Conservation (phyloP, 2,329 filamentous ascomycete genomes). For the Phoma sp. region DNA sequence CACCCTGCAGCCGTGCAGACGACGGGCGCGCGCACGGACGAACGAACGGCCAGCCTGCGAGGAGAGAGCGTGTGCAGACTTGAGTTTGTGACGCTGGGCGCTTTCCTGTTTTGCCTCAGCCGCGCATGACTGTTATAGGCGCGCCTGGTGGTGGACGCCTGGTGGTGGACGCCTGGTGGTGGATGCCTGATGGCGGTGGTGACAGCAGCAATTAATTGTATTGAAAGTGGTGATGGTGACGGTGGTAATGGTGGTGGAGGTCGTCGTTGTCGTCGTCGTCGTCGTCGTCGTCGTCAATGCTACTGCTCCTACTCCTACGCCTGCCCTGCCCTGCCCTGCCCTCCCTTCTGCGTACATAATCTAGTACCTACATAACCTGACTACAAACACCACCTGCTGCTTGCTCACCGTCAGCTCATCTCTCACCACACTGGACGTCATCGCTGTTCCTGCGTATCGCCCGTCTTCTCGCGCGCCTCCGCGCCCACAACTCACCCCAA, state of each 20-base stretch:
- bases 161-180: neutral
- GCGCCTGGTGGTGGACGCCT: neutral
- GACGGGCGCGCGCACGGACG: neutral
- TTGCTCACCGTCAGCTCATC: neutral
- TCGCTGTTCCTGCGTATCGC: conserved; percentile 33
- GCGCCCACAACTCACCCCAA: neutral
- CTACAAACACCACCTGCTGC: too few relatives aligned
- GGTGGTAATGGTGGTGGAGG: too few relatives aligned
- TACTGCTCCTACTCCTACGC: too few relatives aligned
- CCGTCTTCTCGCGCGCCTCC: conserved; percentile 33
- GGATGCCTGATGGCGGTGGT: too few relatives aligned
- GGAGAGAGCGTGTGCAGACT: neutral
- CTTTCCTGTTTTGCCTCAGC: conserved; percentile 33
- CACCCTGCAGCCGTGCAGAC: neutral
- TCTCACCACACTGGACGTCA: conserved; percentile 6
- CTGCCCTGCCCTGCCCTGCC: too few relatives aligned
- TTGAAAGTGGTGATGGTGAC: too few relatives aligned
- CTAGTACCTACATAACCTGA: too few relatives aligned
- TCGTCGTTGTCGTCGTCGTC: too few relatives aligned
- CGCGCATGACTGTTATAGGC: conserved; percentile 32
- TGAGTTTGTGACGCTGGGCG: neutral
- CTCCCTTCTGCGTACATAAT: too few relatives aligned
- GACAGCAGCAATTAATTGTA: too few relatives aligned
- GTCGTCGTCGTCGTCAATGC: too few relatives aligned
- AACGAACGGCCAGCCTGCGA: too few relatives aligned